Conservation (phyloP, 2,329 filamentous ascomycete species). For the Claviceps pazoutovae region DNA sequence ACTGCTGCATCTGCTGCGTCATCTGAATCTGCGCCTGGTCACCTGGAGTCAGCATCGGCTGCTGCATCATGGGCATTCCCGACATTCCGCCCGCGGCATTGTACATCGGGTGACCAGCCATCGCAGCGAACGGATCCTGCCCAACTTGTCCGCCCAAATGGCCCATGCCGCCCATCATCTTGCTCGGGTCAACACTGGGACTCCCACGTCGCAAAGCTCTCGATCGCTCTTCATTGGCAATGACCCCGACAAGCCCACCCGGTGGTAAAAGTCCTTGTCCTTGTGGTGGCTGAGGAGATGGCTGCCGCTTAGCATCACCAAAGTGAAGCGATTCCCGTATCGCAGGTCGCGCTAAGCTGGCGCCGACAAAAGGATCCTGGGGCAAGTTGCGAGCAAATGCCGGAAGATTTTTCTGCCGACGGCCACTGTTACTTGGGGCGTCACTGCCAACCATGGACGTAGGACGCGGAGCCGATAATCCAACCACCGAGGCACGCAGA, state of each 20-base stretch:
- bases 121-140: slow-evolving; percentile 35
- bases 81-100: slow-evolving; percentile 12
- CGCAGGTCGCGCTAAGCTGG: slow-evolving; percentile 56
- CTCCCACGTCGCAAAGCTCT: slow-evolving; percentile 66
- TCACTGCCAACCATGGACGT: slow-evolving; percentile 31
- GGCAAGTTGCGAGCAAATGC: slow-evolving; percentile 74
- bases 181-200: slow-evolving; percentile 46
- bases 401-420: slow-evolving; percentile 42
- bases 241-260: slow-evolving; percentile 75
- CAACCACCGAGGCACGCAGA: slow-evolving; percentile 41
- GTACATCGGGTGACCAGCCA: slow-evolving; percentile 32
- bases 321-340: slow-evolving; percentile 64
- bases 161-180: slow-evolving; percentile 20
- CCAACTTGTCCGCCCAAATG: slow-evolving; percentile 23
- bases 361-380: slow-evolving; percentile 72
- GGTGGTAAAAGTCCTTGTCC: slow-evolving; percentile 36
- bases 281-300: slow-evolving; percentile 23
- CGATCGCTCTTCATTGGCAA: slow-evolving; percentile 70
- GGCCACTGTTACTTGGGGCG: slow-evolving; percentile 17
- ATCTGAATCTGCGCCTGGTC: slow-evolving; percentile 69
- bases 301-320: slow-evolving; percentile 33
- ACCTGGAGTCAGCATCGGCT: slow-evolving; percentile 37
- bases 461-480: slow-evolving; percentile 32
- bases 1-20: slow-evolving; percentile 70
- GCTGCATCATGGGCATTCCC: slow-evolving; percentile 11